These are phyloP conservation scores for Leccinum fibrillosum DNA, from an alignment of 768 basidiomycete species.

Conservation along the genomic window DNA sequence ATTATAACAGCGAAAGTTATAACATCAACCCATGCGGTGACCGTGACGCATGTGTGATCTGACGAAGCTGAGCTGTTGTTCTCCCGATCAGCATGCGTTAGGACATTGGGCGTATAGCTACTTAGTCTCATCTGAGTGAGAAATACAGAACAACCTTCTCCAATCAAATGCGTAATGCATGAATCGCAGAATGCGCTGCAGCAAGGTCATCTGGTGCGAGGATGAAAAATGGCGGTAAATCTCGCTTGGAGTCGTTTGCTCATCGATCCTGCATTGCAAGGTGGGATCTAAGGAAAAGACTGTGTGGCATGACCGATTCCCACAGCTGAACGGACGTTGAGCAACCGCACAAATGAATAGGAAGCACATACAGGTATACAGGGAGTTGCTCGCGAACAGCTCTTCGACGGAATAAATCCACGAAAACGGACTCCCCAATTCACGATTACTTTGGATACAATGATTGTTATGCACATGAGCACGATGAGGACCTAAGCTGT, in stretches of 20 bases:
- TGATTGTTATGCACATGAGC: constrained; percentile 72
- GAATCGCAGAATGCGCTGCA: constrained; percentile 12
- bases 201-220: constrained; percentile 19
- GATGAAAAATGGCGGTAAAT: constrained; percentile 11
- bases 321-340: constrained; percentile 44
- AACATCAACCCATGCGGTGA: constrained; percentile 52
- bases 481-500: constrained; percentile 82
- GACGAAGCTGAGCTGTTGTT: constrained; percentile 56
- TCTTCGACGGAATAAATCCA: constrained; percentile 73
- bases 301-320: constrained; percentile 90
- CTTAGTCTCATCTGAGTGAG: constrained; percentile 17
- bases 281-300: constrained; percentile 83
- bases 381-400: constrained; percentile 51
- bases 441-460: constrained; percentile 68
- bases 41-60: constrained; percentile 61
- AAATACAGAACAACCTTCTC: constrained; percentile 24
- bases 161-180: constrained; percentile 6
- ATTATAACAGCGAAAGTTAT: constrained; percentile 55
- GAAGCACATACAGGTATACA: constrained; percentile 60
- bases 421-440: constrained; percentile 71
- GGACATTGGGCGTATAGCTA: constrained; percentile 26
- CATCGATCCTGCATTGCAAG: constrained; percentile 82
- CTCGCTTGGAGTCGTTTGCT: constrained; percentile 24
- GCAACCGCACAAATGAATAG: constrained; percentile 7
- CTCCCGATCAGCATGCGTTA: constrained; percentile 50